Evolutionary conservation across 768 basidiomycete genomes (phyloP), one percentile per base, ranked within the genome.

Genomic region (Boletus rubropictus): DNA sequence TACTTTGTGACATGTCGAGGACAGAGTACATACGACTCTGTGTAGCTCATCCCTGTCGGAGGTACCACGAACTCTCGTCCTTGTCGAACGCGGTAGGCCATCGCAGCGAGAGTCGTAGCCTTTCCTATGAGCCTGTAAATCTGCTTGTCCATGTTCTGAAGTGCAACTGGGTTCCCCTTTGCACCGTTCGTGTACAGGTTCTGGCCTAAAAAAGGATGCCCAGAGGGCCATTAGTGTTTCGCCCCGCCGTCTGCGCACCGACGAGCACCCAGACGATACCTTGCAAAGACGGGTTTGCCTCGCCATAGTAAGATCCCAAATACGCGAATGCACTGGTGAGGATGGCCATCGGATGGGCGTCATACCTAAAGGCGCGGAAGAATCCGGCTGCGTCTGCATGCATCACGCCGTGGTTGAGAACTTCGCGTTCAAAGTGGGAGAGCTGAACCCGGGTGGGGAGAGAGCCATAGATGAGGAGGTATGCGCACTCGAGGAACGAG

Each of bases 21-120:
- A 21, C 5, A 29, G n/a, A 20, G 11, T 8, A 54, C 53, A 56
- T 59, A 87, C 86, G 86, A 86, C 64, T 82, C 89, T 4, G 90
- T 80, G 56, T 93, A 93, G 58, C 82, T 86, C 42, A 92, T 73
- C 0, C 86, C 87, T 1, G 81, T 80, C 6, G 89, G 90, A 4
- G 92, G 89, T 0, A 75, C 78, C 15, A 93, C 89, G 58, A 95
- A 94, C 40, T 87, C 81, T 48, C 92, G 78, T 29, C 92, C 92
- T 70, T 91, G 89, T 33, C 92, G 84, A 28, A 94, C 79, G 25
- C 92, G 89, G 65, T 93, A 95, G 0, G 92, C 91, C 90, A 94
- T 93, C 79, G 91, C 89, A 51, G 91, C 91, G 33, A 94, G 72
- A 0, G 89, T 91, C 5, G 86, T 90, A 8, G 86, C 84, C 62